These are phyloP conservation scores for Arxiozyma slooffiae DNA, from an alignment of 1,139 yeast species.

Conservation along the genomic window DNA sequence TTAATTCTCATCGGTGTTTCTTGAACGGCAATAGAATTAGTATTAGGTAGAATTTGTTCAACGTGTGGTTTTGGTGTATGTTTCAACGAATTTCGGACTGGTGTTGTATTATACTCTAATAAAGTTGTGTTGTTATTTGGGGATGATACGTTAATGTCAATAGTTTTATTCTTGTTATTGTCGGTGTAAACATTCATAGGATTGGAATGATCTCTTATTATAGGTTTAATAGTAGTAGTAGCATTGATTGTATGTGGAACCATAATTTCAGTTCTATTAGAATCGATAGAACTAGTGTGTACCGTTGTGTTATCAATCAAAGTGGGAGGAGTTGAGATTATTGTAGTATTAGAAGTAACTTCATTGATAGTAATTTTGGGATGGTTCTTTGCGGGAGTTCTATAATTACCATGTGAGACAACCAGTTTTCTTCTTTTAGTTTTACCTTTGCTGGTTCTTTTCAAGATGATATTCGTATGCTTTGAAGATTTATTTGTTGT, in stretches of 20 bases:
- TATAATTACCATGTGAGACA: constrained; percentile 24
- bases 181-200: background rate
- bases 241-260: background rate
- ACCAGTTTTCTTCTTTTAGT: constrained; percentile 19
- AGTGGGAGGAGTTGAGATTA: constrained; percentile 1
- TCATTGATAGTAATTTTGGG: background rate
- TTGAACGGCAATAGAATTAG: constrained; percentile 6
- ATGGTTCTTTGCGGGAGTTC: constrained; percentile 14
- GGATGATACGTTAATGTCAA: background rate
- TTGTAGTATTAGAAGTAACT: background rate
- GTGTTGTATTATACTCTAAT: constrained; percentile 9
- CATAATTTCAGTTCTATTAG: background rate
- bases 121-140: constrained; percentile 6
- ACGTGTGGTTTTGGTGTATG: background rate
- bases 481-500: background rate
- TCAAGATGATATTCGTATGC: background rate
- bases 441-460: background rate
- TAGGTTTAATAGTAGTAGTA: background rate
- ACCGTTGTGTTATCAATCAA: background rate
- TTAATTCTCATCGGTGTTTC: constrained; percentile 29
- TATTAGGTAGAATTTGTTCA: background rate
- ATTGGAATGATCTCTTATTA: too few relatives aligned
- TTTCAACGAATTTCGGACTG: constrained; percentile 9
- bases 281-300: background rate
- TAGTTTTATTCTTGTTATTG: background rate